Conservation (phyloP, 139 green algal species). For the Pleodorina starrii region DNA sequence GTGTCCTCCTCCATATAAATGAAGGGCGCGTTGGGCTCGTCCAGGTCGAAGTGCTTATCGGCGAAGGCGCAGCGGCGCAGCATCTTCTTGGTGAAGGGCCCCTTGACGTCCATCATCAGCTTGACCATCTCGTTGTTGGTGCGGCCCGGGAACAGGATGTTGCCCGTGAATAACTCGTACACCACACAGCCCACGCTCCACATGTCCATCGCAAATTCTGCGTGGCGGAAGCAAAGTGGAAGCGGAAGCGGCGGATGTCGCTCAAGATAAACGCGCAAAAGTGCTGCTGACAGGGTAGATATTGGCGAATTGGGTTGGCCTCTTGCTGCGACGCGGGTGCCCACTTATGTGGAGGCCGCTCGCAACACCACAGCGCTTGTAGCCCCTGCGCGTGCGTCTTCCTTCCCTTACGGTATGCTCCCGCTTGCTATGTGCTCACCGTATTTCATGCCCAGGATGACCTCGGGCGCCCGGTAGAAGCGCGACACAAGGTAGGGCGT, state of each 20-base stretch:
- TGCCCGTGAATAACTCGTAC: slow-evolving; percentile 98
- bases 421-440: slow-evolving; percentile 64
- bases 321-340: no score
- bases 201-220: slow-evolving; percentile 96
- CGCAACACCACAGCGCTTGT: no score
- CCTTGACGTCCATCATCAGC: slow-evolving; percentile 97
- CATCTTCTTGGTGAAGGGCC: slow-evolving; percentile 96
- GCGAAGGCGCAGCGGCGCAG: slow-evolving; percentile 72
- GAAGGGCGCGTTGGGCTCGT: slow-evolving; percentile 85
- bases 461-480: slow-evolving; percentile 97
- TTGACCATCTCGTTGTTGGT: slow-evolving; percentile 99
- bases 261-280: no score
- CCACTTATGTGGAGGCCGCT: no score
- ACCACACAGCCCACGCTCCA: slow-evolving; percentile 96
- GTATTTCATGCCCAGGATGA: slow-evolving; percentile 97
- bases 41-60: slow-evolving; percentile 87
- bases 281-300: no score
- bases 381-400: no score
- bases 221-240: no score
- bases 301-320: no score
- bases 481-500: slow-evolving; percentile 97
- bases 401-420: no score
- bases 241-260: no score
- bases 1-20: slow-evolving; percentile 83
- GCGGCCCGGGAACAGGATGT: slow-evolving; percentile 95